Conservation (phyloP, 139 green algal genomes). For the Micractinium conductrix region DNA sequence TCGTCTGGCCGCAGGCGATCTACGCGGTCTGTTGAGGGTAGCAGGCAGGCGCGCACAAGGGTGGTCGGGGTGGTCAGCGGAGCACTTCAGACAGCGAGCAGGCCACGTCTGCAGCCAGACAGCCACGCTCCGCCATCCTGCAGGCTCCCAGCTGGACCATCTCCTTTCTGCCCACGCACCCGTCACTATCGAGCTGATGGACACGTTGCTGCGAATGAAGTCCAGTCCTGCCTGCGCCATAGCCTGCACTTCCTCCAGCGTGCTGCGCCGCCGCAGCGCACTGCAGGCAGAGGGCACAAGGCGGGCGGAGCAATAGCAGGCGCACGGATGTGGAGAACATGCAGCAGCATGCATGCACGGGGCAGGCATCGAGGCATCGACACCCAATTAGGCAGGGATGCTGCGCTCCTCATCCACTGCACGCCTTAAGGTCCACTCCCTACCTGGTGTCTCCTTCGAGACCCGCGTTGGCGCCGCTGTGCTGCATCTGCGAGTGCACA, state of each 20-base stretch:
- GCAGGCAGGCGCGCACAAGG: too few species aligned
- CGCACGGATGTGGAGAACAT: not conserved
- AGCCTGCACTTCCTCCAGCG: constrained; percentile 12
- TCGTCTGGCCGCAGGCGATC: constrained; percentile 69
- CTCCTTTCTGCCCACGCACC: not conserved
- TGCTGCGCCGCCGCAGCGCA: constrained; percentile 6
- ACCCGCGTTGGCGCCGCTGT: not conserved
- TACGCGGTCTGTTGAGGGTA: constrained; percentile 71
- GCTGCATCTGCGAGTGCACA: constrained; percentile 27
- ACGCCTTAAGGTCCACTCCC: not conserved
- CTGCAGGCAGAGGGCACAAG: not conserved
- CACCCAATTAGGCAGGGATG: not conserved
- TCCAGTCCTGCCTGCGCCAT: constrained; percentile 33
- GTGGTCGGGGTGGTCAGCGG: too few species aligned
- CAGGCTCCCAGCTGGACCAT: too few species aligned
- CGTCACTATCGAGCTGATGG: constrained; percentile 67
- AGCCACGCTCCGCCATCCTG: too few species aligned
- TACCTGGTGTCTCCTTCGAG: not conserved
- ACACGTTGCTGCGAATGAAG: constrained; percentile 49
- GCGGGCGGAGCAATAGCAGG: too few species aligned
- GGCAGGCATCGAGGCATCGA: not conserved
- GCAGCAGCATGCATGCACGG: not conserved
- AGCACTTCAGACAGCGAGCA: too few species aligned
- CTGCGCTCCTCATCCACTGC: too few species aligned
- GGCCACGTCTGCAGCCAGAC: too few species aligned